Evolutionary conservation across 2,329 filamentous ascomycete genomes (phyloP).

Genomic region (Botrytis paeoniae): DNA sequence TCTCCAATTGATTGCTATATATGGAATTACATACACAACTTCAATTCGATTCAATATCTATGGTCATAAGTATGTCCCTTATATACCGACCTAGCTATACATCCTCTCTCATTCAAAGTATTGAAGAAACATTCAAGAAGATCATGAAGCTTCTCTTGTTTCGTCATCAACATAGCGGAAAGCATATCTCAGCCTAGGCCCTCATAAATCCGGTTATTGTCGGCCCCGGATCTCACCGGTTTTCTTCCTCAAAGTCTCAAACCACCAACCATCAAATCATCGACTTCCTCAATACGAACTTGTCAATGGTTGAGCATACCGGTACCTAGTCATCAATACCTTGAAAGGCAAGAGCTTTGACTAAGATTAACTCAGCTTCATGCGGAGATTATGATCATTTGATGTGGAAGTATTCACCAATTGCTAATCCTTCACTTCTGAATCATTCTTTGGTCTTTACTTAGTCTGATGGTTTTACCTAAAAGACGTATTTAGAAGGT

Average conservation of each 20-base stretch:
- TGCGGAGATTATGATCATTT: constrained; percentile 7
- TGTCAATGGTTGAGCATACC: not conserved
- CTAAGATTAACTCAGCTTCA: constrained; percentile 12
- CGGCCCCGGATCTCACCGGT: constrained; percentile 14
- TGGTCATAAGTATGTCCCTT: not conserved
- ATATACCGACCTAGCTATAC: not conserved
- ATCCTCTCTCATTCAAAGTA: not conserved
- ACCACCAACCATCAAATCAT: not conserved
- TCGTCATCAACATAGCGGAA: not conserved
- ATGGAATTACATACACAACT: not conserved
- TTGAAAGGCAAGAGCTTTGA: constrained; percentile 14
- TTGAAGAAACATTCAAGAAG: not conserved
- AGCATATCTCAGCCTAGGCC: not conserved
- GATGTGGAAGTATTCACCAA: constrained; percentile 11
- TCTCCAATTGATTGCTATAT: not conserved
- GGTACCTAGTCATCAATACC: not conserved
- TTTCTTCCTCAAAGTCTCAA: not conserved
- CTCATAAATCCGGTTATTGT: constrained; percentile 4
- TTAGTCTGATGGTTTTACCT: not conserved
- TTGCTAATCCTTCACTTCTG: not conserved
- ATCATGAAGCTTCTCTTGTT: not conserved
- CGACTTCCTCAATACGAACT: not conserved
- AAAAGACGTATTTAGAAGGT: not conserved
- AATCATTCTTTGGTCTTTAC: not conserved
- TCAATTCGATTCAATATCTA: not conserved